Evolutionary conservation across 2,329 filamentous ascomycete species (phyloP).

Genomic region (Aspergillus cejpii): DNA sequence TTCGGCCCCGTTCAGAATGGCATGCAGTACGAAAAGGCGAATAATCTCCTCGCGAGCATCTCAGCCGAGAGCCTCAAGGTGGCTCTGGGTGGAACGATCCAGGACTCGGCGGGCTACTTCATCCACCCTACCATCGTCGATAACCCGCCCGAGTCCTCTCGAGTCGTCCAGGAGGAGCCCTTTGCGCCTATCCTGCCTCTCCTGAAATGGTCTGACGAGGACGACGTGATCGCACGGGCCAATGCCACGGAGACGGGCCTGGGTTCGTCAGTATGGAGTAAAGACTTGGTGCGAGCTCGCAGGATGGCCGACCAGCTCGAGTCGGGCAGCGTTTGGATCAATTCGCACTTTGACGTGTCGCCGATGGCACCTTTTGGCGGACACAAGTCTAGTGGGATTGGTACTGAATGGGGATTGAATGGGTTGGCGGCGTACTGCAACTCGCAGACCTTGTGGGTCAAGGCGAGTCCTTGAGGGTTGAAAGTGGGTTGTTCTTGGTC

Average conservation of each 20-base stretch:
- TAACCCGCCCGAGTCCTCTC: constrained; percentile 50
- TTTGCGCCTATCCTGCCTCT: constrained; percentile 61
- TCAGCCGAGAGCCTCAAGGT: constrained; percentile 49
- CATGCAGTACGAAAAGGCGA: constrained; percentile 58
- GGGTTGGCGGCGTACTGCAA: constrained; percentile 41
- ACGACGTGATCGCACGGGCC: constrained; percentile 52
- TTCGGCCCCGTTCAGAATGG: constrained; percentile 59
- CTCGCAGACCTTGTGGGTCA: constrained; percentile 31
- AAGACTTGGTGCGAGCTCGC: constrained; percentile 47
- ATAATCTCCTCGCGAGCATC: constrained; percentile 51
- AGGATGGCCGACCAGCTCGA: constrained; percentile 50
- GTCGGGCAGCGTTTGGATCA: constrained; percentile 57
- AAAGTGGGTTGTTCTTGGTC: too few species aligned
- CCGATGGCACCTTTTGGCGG: constrained; percentile 43
- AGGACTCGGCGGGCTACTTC: constrained; percentile 49
- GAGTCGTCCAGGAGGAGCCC: constrained; percentile 54
- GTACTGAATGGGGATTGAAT: constrained; percentile 42
- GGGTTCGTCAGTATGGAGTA: constrained; percentile 53
- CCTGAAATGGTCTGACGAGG: constrained; percentile 55
- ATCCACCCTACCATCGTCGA: constrained; percentile 54
- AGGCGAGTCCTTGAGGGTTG: too few species aligned
- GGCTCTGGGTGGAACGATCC: constrained; percentile 44
- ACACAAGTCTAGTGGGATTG: constrained; percentile 48
- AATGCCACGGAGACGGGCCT: constrained; percentile 51
- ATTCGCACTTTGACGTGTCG: constrained; percentile 36